Percentiles rank a stretch among this genome's conserved stretches.
Evolutionary conservation across 208 protist genomes (phyloP).

Genomic region (Crithidia fasciculata): DNA sequence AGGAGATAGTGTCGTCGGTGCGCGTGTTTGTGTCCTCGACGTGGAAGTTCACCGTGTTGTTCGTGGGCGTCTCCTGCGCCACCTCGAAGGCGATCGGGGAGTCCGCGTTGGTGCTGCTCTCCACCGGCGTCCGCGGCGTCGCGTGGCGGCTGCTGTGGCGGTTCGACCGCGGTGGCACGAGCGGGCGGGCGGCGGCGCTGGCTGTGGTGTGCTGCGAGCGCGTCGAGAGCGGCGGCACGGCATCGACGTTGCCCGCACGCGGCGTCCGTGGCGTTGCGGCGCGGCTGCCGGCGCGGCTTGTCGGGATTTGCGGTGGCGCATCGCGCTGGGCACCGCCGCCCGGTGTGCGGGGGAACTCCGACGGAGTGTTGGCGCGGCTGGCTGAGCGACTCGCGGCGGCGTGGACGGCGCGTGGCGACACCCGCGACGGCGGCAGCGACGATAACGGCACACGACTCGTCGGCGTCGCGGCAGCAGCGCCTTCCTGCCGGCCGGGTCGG

Average conservation of each 20-base stretch:
- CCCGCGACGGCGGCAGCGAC: constrained; percentile 39
- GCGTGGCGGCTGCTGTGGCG: constrained; percentile 20
- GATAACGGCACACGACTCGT: not conserved
- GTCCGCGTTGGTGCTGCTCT: not conserved
- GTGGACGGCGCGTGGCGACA: constrained; percentile 49
- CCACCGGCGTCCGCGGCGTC: constrained; percentile 14
- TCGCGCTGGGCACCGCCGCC: constrained; percentile 8
- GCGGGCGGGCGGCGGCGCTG: not conserved
- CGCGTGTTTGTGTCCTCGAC: constrained; percentile 21
- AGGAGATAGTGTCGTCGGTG: constrained; percentile 41
- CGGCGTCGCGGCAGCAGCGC: not conserved
- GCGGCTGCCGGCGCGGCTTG: constrained; percentile 25
- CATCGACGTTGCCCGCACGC: constrained; percentile 6
- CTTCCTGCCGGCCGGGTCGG: constrained; percentile 20
- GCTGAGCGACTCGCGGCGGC: constrained; percentile 39
- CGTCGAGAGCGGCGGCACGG: not conserved
- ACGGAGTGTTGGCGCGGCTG: constrained; percentile 25
- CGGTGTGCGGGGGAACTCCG: constrained; percentile 21
- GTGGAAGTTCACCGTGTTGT: constrained; percentile 32
- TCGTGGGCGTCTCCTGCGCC: constrained; percentile 3
- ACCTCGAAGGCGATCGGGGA: constrained; percentile 22
- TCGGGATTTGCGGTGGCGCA: constrained; percentile 28
- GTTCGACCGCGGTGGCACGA: not conserved
- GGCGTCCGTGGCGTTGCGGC: constrained; percentile 21
- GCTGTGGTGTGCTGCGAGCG: constrained; percentile 13